Conservation (phyloP, 176 grass and related monocot genomes). For the Rhynchospora breviuscula region DNA sequence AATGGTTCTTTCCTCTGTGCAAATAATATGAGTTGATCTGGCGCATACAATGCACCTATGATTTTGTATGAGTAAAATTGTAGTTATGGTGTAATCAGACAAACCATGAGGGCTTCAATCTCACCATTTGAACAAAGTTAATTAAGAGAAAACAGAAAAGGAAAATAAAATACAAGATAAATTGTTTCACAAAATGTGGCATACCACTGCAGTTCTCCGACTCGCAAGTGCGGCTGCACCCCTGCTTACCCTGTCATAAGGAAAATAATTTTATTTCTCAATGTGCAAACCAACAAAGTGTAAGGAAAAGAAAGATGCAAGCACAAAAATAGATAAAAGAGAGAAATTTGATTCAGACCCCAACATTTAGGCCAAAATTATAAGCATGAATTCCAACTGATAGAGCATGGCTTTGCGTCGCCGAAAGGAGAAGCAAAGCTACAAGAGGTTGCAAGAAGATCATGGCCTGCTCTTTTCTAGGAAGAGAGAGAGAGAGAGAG, state of each 20-base stretch:
- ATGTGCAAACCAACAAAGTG: not conserved
- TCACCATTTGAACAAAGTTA: not conserved
- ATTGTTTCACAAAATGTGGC: not conserved
- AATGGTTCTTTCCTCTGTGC: not conserved
- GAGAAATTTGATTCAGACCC: slow-evolving; percentile 22
- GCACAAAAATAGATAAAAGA: not conserved
- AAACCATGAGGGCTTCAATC: not conserved
- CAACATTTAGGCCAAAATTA: slow-evolving; percentile 16
- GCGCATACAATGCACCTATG: not conserved
- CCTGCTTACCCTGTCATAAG: slow-evolving; percentile 44
- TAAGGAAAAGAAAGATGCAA: not conserved
- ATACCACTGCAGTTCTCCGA: slow-evolving; percentile 57
- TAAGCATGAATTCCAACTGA: slow-evolving; percentile 34
- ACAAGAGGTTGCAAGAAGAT: slow-evolving; percentile 16
- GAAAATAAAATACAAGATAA: not conserved
- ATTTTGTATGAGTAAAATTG: not conserved
- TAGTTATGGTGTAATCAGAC: not conserved
- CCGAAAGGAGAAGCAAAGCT: slow-evolving; percentile 30
- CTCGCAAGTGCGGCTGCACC: slow-evolving; percentile 69
- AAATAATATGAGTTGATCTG: not conserved
- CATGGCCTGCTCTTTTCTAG: slow-evolving; percentile 24
- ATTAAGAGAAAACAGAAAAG: not conserved
- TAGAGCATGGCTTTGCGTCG: slow-evolving; percentile 23
- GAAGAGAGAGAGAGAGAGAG: too few species aligned
- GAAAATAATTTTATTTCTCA: not conserved